phyloP scores from a whole-genome alignment of 2,329 filamentous ascomycete species.

The Phyllosticta citriasiana region DNA sequence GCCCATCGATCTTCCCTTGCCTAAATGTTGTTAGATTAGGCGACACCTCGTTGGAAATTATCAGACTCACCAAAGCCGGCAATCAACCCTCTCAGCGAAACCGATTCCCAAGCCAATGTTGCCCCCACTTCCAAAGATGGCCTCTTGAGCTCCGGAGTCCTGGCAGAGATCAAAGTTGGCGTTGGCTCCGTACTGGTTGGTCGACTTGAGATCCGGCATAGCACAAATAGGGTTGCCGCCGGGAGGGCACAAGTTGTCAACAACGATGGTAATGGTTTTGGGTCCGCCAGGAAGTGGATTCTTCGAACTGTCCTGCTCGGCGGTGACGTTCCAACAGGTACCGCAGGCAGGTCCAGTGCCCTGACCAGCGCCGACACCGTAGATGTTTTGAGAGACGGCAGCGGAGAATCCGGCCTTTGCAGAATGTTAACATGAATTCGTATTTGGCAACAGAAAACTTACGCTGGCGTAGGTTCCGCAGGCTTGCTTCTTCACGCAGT shows the following conservation, averaged over 20 bases:
- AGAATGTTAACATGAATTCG: neutral
- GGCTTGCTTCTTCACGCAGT: conserved; percentile 12
- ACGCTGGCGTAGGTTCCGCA: conserved; percentile 14
- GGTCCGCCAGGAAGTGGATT: conserved; percentile 20
- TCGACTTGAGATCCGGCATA: conserved; percentile 21
- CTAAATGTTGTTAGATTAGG: neutral
- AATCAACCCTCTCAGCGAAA: conserved; percentile 22
- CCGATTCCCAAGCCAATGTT: conserved; percentile 25
- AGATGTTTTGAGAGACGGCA: conserved; percentile 30
- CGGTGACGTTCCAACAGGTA: conserved; percentile 30
- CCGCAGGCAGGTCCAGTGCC: conserved; percentile 31
- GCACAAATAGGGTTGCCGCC: conserved; percentile 29
- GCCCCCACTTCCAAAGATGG: conserved; percentile 24
- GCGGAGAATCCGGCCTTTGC: conserved; percentile 16
- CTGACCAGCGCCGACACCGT: conserved; percentile 26
- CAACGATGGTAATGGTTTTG: conserved; percentile 28
- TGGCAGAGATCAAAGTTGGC: conserved; percentile 34
- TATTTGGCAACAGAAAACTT: neutral
- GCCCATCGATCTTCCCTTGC: neutral
- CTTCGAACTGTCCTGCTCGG: conserved; percentile 23
- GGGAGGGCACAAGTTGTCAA: conserved; percentile 33
- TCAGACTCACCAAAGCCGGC: conserved; percentile 12
- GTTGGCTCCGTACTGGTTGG: conserved; percentile 31
- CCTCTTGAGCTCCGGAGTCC: conserved; percentile 26
- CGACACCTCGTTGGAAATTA: too few relatives aligned